phyloP scores from a whole-genome alignment of 768 basidiomycete species.

The Tephrocybe sp. region DNA sequence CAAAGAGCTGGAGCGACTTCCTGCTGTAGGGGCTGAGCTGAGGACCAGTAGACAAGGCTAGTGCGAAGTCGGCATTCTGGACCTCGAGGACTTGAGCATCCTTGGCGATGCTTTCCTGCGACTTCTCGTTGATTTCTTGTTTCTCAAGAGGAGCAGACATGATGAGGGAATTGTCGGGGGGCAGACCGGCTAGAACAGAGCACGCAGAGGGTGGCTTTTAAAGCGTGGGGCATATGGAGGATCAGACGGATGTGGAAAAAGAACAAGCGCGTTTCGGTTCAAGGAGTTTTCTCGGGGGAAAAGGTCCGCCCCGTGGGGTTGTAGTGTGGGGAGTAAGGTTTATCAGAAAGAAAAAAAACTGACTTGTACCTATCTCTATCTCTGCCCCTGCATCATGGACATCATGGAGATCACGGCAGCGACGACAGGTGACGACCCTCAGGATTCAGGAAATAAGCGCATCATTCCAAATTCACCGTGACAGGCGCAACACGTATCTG shows the following conservation, averaged over 20 bases:
- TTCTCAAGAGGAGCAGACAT: constrained; percentile 21
- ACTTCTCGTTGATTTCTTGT: constrained; percentile 14
- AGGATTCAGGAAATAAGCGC: too few species aligned
- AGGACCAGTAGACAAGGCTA: constrained; percentile 43
- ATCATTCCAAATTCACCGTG: too few species aligned
- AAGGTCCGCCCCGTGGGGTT: too few species aligned
- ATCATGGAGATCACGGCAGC: too few species aligned
- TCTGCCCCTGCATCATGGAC: too few species aligned
- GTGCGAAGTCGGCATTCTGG: constrained; percentile 41
- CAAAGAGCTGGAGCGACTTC: constrained; percentile 41
- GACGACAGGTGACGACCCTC: not conserved
- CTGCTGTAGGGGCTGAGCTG: constrained; percentile 37
- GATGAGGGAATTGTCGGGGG: not conserved
- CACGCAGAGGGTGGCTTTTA: not conserved
- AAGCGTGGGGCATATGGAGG: not conserved
- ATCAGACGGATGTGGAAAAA: not conserved
- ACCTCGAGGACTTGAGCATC: constrained; percentile 27
- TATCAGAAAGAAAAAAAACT: too few species aligned
- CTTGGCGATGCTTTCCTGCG: constrained; percentile 6
- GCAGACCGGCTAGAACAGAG: not conserved
- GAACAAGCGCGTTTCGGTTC: not conserved
- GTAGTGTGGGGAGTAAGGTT: not conserved
- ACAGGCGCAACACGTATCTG: too few species aligned
- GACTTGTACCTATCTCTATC: too few species aligned
- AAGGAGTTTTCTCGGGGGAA: not conserved